phyloP scores from a whole-genome alignment of 2,329 filamentous ascomycete genomes.

The Epichloe festucae region DNA sequence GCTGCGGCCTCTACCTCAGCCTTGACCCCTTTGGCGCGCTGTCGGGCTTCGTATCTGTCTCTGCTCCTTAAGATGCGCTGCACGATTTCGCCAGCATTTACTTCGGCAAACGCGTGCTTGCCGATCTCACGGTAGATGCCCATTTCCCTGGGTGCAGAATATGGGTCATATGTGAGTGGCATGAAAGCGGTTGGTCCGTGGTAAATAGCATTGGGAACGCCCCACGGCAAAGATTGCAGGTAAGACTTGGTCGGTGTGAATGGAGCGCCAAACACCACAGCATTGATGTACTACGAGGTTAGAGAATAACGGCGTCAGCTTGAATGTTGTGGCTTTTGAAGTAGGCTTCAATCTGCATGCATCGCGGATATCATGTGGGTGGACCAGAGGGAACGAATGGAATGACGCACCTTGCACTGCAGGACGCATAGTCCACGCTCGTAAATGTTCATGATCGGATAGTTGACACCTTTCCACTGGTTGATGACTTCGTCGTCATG shows the following conservation, averaged over 20 bases:
- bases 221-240: constrained; percentile 60
- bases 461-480: constrained; percentile 92
- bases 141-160: constrained; percentile 66
- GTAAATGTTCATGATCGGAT: constrained; percentile 99
- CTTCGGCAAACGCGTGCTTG: constrained; percentile 65
- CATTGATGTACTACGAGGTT: constrained; percentile 59
- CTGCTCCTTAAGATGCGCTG: constrained; percentile 77
- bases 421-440: constrained; percentile 91
- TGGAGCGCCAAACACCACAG: constrained; percentile 79
- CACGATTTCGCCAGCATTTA: constrained; percentile 89
- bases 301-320: neutral
- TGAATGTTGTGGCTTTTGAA: neutral
- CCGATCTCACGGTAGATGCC: constrained; percentile 74
- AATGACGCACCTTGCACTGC: constrained; percentile 65
- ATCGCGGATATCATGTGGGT: too few relatives aligned
- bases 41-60: constrained; percentile 79
- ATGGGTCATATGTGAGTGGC: constrained; percentile 66
- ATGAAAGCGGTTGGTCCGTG: constrained; percentile 95
- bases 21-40: constrained; percentile 83
- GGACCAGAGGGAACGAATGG: neutral
- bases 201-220: constrained; percentile 69
- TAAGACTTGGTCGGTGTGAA: constrained; percentile 75
- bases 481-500: constrained; percentile 96
- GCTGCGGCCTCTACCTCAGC: constrained; percentile 59
- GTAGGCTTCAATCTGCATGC: neutral